Percentiles rank a stretch among this genome's conserved stretches.
Conservation (phyloP, 2,329 filamentous ascomycete genomes). For the Claviceps cyperi region DNA sequence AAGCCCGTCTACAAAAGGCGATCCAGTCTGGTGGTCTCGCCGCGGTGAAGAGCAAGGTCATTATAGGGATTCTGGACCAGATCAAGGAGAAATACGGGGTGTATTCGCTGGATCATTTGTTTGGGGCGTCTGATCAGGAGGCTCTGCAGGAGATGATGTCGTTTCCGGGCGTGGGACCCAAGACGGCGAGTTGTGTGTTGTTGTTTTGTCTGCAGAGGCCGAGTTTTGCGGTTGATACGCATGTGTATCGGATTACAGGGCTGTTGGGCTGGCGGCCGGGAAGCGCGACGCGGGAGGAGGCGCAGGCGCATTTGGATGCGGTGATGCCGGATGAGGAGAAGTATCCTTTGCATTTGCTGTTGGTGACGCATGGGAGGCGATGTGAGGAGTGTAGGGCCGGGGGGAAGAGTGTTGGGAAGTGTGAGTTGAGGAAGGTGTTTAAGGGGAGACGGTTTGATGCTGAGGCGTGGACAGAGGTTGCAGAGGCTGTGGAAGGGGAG, state of each 20-base stretch:
- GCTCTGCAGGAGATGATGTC: conserved; percentile 35
- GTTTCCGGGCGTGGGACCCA: conserved; percentile 38
- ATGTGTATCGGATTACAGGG: conserved; percentile 35
- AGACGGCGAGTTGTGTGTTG: conserved; percentile 38
- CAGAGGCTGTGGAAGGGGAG: background rate
- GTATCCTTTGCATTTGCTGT: conserved; percentile 33
- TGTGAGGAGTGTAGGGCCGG: conserved; percentile 32
- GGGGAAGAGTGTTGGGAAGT: conserved; percentile 23
- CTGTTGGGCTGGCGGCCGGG: conserved; percentile 33
- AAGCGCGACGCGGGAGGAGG: conserved; percentile 26
- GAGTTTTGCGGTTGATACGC: conserved; percentile 39
- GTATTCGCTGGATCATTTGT: conserved; percentile 36
- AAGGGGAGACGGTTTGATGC: conserved; percentile 12
- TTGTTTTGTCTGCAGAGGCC: conserved; percentile 34
- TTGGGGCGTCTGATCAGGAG: conserved; percentile 25
- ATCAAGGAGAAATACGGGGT: conserved; percentile 31
- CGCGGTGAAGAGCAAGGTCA: conserved; percentile 56
- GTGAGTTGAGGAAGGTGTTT: conserved; percentile 27
- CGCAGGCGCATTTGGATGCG: conserved; percentile 35
- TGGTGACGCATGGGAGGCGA: conserved; percentile 31
- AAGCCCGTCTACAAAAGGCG: conserved; percentile 33
- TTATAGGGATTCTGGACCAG: conserved; percentile 53
- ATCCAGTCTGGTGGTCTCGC: conserved; percentile 61
- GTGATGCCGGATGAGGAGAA: conserved; percentile 32
- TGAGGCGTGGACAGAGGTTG: conserved; percentile 5